Percentiles rank a stretch among this genome's conserved stretches.
Conservation (phyloP, 1,284 basidiomycete genomes). For the Tetrapyrgos nigripes region DNA sequence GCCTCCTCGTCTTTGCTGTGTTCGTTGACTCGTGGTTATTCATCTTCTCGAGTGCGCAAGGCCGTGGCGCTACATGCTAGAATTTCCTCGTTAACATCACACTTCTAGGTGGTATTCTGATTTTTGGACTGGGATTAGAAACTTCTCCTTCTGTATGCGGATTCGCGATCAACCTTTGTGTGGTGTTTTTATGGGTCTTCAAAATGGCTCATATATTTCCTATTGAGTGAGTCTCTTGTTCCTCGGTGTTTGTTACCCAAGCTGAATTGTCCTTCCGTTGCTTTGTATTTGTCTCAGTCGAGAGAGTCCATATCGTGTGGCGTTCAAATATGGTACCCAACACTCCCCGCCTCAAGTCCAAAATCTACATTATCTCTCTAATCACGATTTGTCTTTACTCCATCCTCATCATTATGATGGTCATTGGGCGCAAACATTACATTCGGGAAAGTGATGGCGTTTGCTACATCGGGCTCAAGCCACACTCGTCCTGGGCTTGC, state of each 20-base stretch:
- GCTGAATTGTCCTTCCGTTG: too few species aligned
- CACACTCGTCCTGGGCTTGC: conserved; percentile 38
- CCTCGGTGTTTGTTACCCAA: not conserved
- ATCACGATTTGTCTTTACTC: not conserved
- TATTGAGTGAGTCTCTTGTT: not conserved
- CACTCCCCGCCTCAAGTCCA: not conserved
- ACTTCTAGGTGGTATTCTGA: conserved; percentile 34
- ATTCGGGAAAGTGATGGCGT: conserved; percentile 28
- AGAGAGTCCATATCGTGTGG: conserved; percentile 10
- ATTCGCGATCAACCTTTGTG: conserved; percentile 38
- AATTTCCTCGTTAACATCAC: not conserved
- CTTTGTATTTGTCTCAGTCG: not conserved
- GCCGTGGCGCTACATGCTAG: not conserved
- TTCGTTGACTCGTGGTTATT: conserved; percentile 43
- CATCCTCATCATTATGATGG: not conserved
- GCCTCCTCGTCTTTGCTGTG: conserved; percentile 28
- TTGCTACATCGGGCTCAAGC: conserved; percentile 41
- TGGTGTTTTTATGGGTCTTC: conserved; percentile 41
- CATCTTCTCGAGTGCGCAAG: conserved; percentile 36
- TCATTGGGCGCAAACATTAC: conserved; percentile 24
- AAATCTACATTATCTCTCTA: not conserved
- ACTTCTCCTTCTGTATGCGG: conserved; percentile 31
- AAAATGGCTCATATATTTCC: conserved; percentile 28
- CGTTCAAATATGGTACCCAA: not conserved
- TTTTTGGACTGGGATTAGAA: conserved; percentile 41